A percentile compares a stretch with the other conserved stretches of the same genome.
Conservation (phyloP, 2,329 filamentous ascomycete genomes). For the Bipolaris bicolor region DNA sequence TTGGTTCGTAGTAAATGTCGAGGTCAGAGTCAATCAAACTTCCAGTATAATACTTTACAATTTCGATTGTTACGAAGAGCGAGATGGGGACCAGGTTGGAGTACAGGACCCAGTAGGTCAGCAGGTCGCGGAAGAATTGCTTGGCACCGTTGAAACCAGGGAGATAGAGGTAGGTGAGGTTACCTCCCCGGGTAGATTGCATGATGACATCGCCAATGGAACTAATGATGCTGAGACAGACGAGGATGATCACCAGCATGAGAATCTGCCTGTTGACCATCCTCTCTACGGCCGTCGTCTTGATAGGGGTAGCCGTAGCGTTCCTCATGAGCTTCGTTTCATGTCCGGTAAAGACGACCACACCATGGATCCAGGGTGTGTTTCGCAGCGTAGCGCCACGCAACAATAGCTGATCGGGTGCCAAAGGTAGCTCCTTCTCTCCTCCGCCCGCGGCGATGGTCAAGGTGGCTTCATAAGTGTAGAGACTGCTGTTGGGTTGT, state of each 20-base stretch:
- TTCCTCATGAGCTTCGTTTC: constrained; percentile 99
- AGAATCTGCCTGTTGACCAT: constrained; percentile 94
- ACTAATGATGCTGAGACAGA: constrained; percentile 84
- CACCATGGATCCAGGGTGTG: constrained; percentile 94
- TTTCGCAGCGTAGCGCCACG: constrained; percentile 93
- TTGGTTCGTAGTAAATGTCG: constrained; percentile 97
- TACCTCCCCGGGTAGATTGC: constrained; percentile 65
- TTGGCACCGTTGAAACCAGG: constrained; percentile 66
- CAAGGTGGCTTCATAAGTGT: constrained; percentile 96
- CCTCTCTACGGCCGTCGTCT: constrained; percentile 92
- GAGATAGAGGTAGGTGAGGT: constrained; percentile 76
- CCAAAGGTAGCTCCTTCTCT: constrained; percentile 88
- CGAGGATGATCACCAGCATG: constrained; percentile 82
- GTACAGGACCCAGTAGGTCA: constrained; percentile 98
- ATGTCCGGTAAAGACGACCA: constrained; percentile 96
- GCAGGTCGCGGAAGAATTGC: constrained; percentile 91
- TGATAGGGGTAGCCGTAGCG: constrained; percentile 95
- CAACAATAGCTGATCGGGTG: constrained; percentile 90
- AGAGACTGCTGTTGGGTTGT: constrained; percentile 96
- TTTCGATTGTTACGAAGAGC: constrained; percentile 94
- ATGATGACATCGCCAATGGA: constrained; percentile 89
- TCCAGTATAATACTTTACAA: constrained; percentile 98
- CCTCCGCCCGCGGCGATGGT: constrained; percentile 89
- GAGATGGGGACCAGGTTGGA: constrained; percentile 96
- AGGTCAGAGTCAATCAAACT: constrained; percentile 96